Evolutionary conservation across 345 rosid species (phyloP).

Genomic region (Hypericum perforatum): DNA sequence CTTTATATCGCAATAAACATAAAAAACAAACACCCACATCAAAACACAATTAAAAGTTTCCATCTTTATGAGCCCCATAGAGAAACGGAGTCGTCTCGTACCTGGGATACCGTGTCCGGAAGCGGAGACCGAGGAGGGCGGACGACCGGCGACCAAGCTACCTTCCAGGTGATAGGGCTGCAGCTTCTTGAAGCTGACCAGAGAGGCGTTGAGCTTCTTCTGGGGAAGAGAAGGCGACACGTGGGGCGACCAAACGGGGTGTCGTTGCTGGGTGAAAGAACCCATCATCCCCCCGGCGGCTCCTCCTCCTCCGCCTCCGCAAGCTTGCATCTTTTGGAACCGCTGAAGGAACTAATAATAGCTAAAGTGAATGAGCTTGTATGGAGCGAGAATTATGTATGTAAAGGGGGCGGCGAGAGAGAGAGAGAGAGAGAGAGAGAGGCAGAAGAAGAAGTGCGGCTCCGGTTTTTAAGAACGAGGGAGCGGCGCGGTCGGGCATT

Average conservation of each 20-base stretch:
- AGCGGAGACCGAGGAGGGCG: slow-evolving; percentile 43
- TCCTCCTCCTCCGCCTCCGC: slow-evolving; percentile 33
- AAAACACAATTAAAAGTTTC: neutral
- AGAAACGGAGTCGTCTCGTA: slow-evolving; percentile 10
- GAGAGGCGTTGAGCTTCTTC: slow-evolving; percentile 10
- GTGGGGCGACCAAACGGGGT: slow-evolving; percentile 30
- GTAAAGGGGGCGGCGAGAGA: neutral
- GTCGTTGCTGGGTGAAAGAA: slow-evolving; percentile 35
- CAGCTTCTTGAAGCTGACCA: slow-evolving; percentile 27
- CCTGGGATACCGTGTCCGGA: slow-evolving; percentile 45
- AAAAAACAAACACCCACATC: neutral
- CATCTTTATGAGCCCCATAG: neutral
- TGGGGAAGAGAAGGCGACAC: slow-evolving; percentile 28
- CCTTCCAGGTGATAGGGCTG: slow-evolving; percentile 35
- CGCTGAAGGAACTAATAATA: too few species aligned
- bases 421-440: too few species aligned
- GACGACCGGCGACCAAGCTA: slow-evolving; percentile 35
- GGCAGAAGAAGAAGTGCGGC: too few species aligned
- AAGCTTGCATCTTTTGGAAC: slow-evolving; percentile 34
- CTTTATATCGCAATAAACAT: slow-evolving; percentile 1
- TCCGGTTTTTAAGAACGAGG: too few species aligned
- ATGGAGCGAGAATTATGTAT: neutral
- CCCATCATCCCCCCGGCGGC: slow-evolving; percentile 24
- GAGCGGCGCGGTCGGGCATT: too few species aligned
- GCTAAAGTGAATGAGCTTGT: slow-evolving; percentile 3